These are phyloP conservation scores for Physocladia obscura DNA, from an alignment of 192 early-diverging fungal species.

Conservation along the genomic window DNA sequence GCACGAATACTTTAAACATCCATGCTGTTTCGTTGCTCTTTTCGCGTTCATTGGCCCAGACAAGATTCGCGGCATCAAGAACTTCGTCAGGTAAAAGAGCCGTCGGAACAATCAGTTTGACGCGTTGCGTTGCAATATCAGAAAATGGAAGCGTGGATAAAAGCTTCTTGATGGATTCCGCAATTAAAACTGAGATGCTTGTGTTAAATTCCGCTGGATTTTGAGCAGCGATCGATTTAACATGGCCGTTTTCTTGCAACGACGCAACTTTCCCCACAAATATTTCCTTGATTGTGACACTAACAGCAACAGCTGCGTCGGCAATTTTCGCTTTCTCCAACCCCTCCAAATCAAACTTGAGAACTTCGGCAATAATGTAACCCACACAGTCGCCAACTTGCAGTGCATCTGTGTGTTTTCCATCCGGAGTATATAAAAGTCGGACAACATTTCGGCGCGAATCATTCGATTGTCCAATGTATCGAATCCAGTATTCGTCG, in stretches of 20 bases:
- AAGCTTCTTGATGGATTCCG: background rate
- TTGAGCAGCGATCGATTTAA: background rate
- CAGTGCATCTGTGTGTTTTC: background rate
- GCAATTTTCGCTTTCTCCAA: background rate
- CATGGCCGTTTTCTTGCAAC: background rate
- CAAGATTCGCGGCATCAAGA: background rate
- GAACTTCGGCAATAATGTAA: constrained; percentile 12
- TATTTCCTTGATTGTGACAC: constrained; percentile 9
- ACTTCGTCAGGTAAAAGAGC: constrained; percentile 20
- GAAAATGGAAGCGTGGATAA: background rate
- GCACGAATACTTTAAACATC: constrained; percentile 33
- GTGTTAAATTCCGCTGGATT: background rate
- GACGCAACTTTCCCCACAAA: constrained; percentile 9
- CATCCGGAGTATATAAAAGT: background rate
- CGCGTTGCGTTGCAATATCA: background rate
- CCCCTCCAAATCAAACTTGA: background rate
- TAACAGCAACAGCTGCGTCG: background rate
- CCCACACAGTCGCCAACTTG: constrained; percentile 19
- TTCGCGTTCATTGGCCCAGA: background rate
- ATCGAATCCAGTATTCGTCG: constrained; percentile 9
- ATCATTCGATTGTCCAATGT: constrained; percentile 4
- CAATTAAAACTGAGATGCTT: background rate
- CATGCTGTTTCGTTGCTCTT: constrained; percentile 8
- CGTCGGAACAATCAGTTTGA: constrained; percentile 13
- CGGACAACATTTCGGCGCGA: background rate